Conservation (phyloP, 192 early-diverging fungal genomes). For the Coemansia sp. region DNA sequence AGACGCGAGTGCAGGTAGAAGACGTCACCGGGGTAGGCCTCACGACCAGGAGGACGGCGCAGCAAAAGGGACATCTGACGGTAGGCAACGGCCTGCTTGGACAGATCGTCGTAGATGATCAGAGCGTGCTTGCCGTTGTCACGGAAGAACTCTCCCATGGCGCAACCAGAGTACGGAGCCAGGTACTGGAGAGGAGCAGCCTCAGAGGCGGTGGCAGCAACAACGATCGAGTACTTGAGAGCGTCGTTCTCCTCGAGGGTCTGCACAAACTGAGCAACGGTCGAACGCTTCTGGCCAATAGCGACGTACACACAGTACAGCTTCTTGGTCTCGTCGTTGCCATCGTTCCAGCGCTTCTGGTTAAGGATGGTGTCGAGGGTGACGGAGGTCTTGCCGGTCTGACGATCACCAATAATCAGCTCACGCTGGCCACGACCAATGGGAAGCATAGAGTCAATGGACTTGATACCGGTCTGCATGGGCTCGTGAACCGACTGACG, state of each 20-base stretch:
- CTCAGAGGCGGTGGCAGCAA: constrained; percentile 99
- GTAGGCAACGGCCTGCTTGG: constrained; percentile 99
- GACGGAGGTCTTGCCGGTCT: constrained; percentile 99
- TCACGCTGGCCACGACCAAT: constrained; percentile 99
- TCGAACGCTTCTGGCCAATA: constrained; percentile 99
- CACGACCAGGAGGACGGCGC: constrained; percentile 99
- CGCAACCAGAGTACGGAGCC: constrained; percentile 97
- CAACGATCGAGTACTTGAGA: constrained; percentile 97
- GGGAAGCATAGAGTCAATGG: constrained; percentile 99
- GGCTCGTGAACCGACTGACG: constrained; percentile 99
- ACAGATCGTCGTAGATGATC: constrained; percentile 99
- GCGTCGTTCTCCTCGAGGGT: constrained; percentile 98
- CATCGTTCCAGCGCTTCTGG: constrained; percentile 99
- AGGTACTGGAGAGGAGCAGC: constrained; percentile 98
- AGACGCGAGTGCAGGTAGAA: constrained; percentile 99
- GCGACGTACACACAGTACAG: constrained; percentile 99
- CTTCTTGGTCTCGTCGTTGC: constrained; percentile 96
- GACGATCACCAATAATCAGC: constrained; percentile 99
- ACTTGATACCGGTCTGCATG: constrained; percentile 99
- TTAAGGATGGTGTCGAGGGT: constrained; percentile 99
- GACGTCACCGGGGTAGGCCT: constrained; percentile 99
- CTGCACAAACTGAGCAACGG: constrained; percentile 98
- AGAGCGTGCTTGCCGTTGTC: constrained; percentile 98
- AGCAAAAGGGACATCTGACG: constrained; percentile 99
- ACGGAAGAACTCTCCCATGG: constrained; percentile 99